These are phyloP conservation scores for Gardenia jasminoides DNA, from an alignment of 257 asterid genomes.

Conservation along the genomic window DNA sequence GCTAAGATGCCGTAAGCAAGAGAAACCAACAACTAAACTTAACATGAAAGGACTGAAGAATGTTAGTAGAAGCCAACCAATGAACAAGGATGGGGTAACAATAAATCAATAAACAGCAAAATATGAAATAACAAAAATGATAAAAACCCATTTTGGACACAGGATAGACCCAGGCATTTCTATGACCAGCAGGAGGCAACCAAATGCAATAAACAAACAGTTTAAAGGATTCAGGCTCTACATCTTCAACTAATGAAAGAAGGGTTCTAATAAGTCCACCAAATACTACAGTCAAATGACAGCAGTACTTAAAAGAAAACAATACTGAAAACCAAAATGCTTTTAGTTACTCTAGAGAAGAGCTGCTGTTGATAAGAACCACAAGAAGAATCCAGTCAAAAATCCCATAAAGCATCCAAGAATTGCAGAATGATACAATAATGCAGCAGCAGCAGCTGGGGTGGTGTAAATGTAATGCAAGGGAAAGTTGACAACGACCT, in stretches of 20 bases:
- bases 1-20: background rate
- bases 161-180: background rate
- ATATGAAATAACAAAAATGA: background rate
- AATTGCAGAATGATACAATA: background rate
- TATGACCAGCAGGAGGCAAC: background rate
- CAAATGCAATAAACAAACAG: background rate
- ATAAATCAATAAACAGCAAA: background rate
- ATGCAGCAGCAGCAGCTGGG: slow-evolving; percentile 4
- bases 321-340: background rate
- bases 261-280: background rate
- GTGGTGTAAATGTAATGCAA: slow-evolving; percentile 5
- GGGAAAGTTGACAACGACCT: slow-evolving; percentile 6
- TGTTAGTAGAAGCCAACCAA: background rate
- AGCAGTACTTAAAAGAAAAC: background rate
- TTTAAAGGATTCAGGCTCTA: slow-evolving; percentile 2
- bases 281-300: background rate
- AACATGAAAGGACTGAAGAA: background rate
- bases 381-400: slow-evolving; percentile 6
- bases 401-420: slow-evolving; percentile 19
- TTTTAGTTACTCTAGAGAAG: background rate
- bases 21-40: background rate
- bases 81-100: background rate
- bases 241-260: background rate
- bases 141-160: background rate
- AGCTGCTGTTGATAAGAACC: slow-evolving; percentile 2